Percentiles rank a stretch among this genome's conserved stretches.
phyloP scores from a whole-genome alignment of 805 yeast species.

The Saccharomycopsis babjevae region DNA sequence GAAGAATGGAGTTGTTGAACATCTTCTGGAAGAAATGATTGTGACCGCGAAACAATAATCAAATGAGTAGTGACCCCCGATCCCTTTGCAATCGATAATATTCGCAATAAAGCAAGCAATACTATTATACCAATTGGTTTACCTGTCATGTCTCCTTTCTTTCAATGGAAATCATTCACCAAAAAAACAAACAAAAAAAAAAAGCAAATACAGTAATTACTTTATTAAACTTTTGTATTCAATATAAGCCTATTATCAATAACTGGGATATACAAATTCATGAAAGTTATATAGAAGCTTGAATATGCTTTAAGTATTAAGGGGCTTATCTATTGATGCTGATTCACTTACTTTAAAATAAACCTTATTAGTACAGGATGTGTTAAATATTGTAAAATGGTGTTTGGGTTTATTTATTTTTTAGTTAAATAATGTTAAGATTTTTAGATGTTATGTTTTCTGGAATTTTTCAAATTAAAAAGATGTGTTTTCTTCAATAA shows the following conservation, averaged over 20 bases:
- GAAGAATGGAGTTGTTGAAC: slow-evolving; percentile 25
- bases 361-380: neutral
- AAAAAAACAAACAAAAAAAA: too few species aligned
- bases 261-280: too few species aligned
- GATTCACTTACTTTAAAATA: neutral
- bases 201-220: neutral
- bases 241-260: too few species aligned
- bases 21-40: slow-evolving; percentile 26
- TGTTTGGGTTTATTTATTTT: neutral
- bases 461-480: too few species aligned
- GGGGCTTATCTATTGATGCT: neutral
- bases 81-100: neutral
- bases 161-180: too few species aligned
- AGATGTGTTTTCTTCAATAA: too few species aligned
- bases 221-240: neutral
- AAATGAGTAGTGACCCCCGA: slow-evolving; percentile 26
- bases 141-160: too few species aligned
- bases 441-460: too few species aligned
- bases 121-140: neutral
- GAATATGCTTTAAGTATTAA: too few species aligned
- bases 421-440: too few species aligned
- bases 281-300: too few species aligned
- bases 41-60: slow-evolving; percentile 27
- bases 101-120: neutral
- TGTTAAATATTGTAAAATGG: neutral